Base-by-base conservation (phyloP, 495 filamentous ascomycete species). In the Durotheca rogersii region DNA sequence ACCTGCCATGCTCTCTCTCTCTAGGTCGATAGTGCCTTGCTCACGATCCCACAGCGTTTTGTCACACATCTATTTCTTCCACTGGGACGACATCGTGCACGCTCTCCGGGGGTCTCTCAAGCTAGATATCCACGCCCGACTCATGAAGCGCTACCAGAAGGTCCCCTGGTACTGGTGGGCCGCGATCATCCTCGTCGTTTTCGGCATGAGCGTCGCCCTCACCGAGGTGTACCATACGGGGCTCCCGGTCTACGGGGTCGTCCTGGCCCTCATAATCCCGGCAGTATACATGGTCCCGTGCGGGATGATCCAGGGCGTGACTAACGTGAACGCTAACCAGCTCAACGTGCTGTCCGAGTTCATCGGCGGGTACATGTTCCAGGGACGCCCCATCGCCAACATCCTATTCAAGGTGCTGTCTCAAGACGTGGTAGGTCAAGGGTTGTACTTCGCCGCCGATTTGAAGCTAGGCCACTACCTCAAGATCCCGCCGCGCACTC, bases 401-500 rank as follows among this genome's bases (percentile, higher is more conserved):
- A 64, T 59, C 20, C 25, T 64, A 2, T 67, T 67, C 41, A 65
- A 65, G 49, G 47, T 41, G 29, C 33, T 65, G n/a, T 61, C 61
- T 14, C 41, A 45, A 14, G 61, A 61, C 39, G 58, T 61, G 2
- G 57, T 72, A 25, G 64, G 54, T 58, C 30, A 50, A 65, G 57
- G 61, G 3, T 31, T 65, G 17, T 61, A 58, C 41, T 65, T 65
- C 18, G 53, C 61, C 10, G 51, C 43, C 10, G 61, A 65, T 33
- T 53, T 65, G 61, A 65, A 65, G 35, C n/a, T 65, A 35, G 61
- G 58, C 16, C 61, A 65, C 20, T 65, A 65, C 51, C 35, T 65
- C 15, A 65, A 65, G 40, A 61, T 65, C 20, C 53, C 58, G 2
- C 51, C 49, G 4, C 53, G 58, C 14, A 65, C 61, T 27, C 36